These are phyloP conservation scores for Picea abies DNA, from an alignment of 83 land plant genomes.

Conservation along the genomic window DNA sequence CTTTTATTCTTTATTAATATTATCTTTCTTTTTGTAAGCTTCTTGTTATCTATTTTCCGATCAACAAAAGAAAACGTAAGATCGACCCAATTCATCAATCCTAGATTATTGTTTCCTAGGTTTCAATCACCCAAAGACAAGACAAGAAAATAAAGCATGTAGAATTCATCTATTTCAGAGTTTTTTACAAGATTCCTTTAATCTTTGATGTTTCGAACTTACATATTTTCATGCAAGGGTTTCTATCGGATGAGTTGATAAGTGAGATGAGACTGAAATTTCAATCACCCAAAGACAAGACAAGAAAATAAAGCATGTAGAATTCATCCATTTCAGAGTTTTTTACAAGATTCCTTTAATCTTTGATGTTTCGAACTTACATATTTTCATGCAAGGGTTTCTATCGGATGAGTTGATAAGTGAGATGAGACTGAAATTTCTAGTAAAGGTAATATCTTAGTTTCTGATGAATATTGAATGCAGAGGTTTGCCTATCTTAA, in stretches of 20 bases:
- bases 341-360: background rate
- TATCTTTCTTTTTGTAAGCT: no score
- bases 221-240: slow-evolving; percentile 54
- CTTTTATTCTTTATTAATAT: no score
- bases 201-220: slow-evolving; percentile 26
- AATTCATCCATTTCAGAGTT: background rate
- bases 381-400: slow-evolving; percentile 63
- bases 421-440: background rate
- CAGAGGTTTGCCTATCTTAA: no score
- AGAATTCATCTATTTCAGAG: background rate
- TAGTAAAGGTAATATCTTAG: slow-evolving; percentile 16
- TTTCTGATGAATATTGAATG: no score
- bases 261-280: no score
- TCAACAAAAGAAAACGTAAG: no score
- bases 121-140: no score
- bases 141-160: background rate
- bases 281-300: slow-evolving; percentile 6
- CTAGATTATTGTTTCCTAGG: no score
- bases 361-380: slow-evolving; percentile 24
- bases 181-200: no score
- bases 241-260: slow-evolving; percentile 12
- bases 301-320: background rate
- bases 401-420: background rate
- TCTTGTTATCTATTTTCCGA: no score
- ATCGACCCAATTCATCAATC: no score